Evolutionary conservation across 768 basidiomycete species (phyloP), one percentile per base, ranked within the genome.

Genomic region (Chalciporus pseudorubinellus): DNA sequence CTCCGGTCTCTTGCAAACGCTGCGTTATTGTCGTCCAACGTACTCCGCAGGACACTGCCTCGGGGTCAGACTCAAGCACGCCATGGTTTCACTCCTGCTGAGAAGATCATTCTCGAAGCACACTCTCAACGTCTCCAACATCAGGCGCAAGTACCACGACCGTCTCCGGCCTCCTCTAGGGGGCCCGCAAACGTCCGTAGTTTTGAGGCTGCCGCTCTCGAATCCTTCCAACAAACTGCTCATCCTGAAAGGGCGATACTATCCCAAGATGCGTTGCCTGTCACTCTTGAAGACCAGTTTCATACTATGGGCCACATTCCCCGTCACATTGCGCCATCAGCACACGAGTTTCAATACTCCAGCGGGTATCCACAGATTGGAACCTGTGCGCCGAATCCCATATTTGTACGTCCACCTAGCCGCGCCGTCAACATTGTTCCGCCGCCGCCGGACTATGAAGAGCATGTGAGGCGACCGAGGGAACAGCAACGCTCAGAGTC

Each of bases 51-150:
- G 6, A 26, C 51, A 6, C 20, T 53, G 6, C 52, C 58, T 48
- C 66, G 67, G 13, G 56, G 59, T 8, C 68, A 71, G 39, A 43
- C 65, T 14, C 74, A 74, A 36, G 71, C 76, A 6, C 67, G 70
- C 26, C 74, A 78, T 1, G 86, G 86, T 2, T 89, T 82, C 56
- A 89, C 87, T 0, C 73, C 84, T 2, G 74, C 85, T 0, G 87
- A 89, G 62, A 81, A 85, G 65, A 77, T 80, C 54, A 81, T 88
- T 44, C 77, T 89, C 62, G 83, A 77, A 49, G 82, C 67, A 54
- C 83, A 67, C 72, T 76, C 67, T 29, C 57, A 55, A 53, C 58
- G 39, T 20, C 61, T 66, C 29, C 66, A 60, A 24, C 24, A 58
- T 10, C 58, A 59, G 21, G 39, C 51, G 7, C 52, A 48, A 18